Evolutionary conservation across 306 rosid genomes (phyloP).

Genomic region (Fagus crenata): DNA sequence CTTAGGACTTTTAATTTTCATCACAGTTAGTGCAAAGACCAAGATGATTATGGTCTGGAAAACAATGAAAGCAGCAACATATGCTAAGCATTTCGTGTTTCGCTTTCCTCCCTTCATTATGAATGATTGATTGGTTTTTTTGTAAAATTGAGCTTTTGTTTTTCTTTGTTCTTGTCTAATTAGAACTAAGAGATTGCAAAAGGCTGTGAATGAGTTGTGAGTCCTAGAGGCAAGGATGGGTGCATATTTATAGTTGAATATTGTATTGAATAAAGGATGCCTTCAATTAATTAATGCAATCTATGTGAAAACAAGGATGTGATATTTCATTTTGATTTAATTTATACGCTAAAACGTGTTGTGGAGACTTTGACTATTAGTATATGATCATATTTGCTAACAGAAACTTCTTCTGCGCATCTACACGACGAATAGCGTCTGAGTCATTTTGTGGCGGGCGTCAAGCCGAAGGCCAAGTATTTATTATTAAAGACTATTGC

Average conservation of each 20-base stretch:
- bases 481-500: too few relatives aligned
- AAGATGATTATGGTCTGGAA: slow-evolving; percentile 34
- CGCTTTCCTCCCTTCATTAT: slow-evolving; percentile 13
- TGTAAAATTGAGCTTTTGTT: neutral
- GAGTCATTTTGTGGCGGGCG: too few relatives aligned
- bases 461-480: too few relatives aligned
- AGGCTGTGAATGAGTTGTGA: neutral
- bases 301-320: neutral
- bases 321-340: neutral
- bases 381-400: neutral
- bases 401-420: neutral
- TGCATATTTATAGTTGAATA: neutral
- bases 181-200: neutral
- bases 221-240: neutral
- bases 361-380: neutral
- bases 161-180: neutral
- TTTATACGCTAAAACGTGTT: neutral
- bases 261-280: neutral
- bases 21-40: slow-evolving; percentile 46
- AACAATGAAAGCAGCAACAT: slow-evolving; percentile 41
- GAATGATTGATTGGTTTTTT: neutral
- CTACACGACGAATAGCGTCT: too few relatives aligned
- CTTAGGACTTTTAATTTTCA: slow-evolving; percentile 46
- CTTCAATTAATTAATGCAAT: neutral
- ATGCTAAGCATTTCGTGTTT: slow-evolving; percentile 38